Base-by-base conservation (phyloP, 768 basidiomycete species). In the Mycena sanguinolenta region DNA sequence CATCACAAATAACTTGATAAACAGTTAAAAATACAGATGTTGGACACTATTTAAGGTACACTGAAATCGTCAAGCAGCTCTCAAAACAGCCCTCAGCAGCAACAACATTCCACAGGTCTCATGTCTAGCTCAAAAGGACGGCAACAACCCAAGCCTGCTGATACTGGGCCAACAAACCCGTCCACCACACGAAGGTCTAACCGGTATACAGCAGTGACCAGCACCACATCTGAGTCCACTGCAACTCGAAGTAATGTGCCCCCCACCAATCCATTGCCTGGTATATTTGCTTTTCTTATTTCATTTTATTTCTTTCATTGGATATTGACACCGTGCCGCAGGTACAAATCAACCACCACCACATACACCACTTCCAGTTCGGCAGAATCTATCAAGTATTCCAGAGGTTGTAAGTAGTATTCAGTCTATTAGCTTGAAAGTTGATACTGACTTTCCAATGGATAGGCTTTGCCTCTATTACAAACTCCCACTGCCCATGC, bases 131-230 rank as follows among this genome's bases (percentile, higher is more conserved):
- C n/a, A 5, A 5, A n/a, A 46, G 21, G 46, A 46, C n/a, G 46
- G 50, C 50, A 52, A 52, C 50, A 52, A 52, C 50, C 25, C 25
- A 27, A 52, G 50, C 50, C 50, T 52, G 50, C 50, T 52, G 50
- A 52, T 23, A 23, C 50, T 27, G n/a, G n/a, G n/a, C 50, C 50
- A 27, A 14, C 50, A 52, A 52, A 52, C 50, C 50, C 50, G 28
- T 52, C 50, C 50, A 49, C 50, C 50, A 52, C 25, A 27, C 50
- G 50, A 52, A 52, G 50, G 50, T 52, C 50, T 10, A 28, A 23
- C 50, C 25, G 50, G 25, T 27, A 52, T 52, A 23, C 28, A 27
- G 50, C 25, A 27, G 25, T 27, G 28, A 28, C 50, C 25, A 28
- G 25, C 50, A 52, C 25, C 50, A 52, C 50, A 52, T 52, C 50